Evolutionary conservation across 2,329 filamentous ascomycete genomes (phyloP).

Genomic region (Celoporthe dispersa): DNA sequence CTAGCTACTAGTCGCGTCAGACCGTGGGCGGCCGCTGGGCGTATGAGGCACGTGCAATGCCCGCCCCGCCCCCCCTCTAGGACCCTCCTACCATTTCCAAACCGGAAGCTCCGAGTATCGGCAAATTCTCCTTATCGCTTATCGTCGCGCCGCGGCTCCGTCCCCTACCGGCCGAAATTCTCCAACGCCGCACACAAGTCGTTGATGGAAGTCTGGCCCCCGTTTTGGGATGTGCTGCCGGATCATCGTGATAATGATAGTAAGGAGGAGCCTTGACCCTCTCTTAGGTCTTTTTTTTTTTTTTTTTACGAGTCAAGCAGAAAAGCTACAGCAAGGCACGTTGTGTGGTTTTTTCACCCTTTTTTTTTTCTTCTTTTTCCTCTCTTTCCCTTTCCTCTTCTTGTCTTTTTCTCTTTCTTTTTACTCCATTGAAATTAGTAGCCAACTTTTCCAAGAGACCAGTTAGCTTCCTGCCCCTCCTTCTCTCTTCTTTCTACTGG

Average conservation of each 20-base stretch:
- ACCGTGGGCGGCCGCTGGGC: too few relatives aligned
- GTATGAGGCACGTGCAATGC: background rate
- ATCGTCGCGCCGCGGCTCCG: background rate
- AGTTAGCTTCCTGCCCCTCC: background rate
- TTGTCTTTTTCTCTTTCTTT: background rate
- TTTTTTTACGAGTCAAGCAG: slow-evolving; percentile 3
- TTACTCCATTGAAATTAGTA: background rate
- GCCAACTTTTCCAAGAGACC: background rate
- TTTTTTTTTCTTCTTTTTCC: background rate
- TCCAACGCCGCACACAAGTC: too few relatives aligned
- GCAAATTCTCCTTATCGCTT: background rate
- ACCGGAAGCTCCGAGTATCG: background rate
- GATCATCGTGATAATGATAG: background rate
- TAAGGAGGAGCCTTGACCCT: background rate
- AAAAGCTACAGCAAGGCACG: too few relatives aligned
- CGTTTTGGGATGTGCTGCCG: background rate
- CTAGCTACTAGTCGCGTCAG: background rate
- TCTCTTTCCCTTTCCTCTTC: background rate
- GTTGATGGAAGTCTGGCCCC: too few relatives aligned
- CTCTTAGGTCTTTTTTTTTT: background rate
- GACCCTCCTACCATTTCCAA: background rate
- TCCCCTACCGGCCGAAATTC: background rate
- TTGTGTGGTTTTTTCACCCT: background rate
- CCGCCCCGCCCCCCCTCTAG: too few relatives aligned
- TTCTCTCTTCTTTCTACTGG: background rate